Evolutionary conservation across 129 eudicot species (phyloP).

Genomic region (Lactuca sativa): DNA sequence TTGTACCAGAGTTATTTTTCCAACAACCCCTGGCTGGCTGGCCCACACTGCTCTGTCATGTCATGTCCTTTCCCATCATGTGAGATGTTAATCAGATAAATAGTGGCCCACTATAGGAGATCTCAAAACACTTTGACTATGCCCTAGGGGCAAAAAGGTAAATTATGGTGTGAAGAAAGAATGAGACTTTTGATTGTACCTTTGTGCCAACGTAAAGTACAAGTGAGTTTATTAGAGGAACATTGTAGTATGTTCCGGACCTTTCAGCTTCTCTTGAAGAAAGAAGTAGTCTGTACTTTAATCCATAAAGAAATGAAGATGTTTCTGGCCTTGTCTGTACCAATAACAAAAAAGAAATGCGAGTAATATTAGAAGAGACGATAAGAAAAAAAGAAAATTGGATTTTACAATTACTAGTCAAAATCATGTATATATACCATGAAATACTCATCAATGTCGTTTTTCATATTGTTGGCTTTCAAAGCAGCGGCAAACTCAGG

Average conservation of each 20-base stretch:
- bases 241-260: background rate
- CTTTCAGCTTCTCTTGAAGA: background rate
- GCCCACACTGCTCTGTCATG: too few species aligned
- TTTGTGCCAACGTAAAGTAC: background rate
- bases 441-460: constrained; percentile 63
- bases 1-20: too few species aligned
- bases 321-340: background rate
- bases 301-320: background rate
- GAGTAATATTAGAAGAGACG: background rate
- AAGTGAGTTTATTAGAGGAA: background rate
- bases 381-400: background rate
- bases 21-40: too few species aligned
- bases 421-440: constrained; percentile 41
- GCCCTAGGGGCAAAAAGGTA: too few species aligned
- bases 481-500: constrained; percentile 64
- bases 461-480: constrained; percentile 55
- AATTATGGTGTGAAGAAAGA: background rate
- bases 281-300: background rate
- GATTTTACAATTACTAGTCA: background rate
- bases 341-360: background rate
- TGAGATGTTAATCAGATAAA: background rate
- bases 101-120: background rate
- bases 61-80: background rate
- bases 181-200: background rate
- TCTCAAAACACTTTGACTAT: too few species aligned